Base-by-base conservation (phyloP, 1,139 yeast species). In the Candida sanyaensis region DNA sequence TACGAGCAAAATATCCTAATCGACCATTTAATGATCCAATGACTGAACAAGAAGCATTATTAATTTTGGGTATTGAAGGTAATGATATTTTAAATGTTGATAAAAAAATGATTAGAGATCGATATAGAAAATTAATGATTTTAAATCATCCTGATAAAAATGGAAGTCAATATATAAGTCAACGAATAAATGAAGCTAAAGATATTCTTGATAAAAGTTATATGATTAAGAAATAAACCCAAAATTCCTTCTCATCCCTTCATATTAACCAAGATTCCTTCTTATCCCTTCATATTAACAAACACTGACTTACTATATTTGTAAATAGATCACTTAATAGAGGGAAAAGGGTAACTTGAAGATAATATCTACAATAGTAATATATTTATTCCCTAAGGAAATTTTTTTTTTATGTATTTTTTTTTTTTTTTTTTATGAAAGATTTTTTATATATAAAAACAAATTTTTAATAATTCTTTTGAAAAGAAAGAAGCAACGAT, bases 151-250 rank as follows among this genome's bases (percentile, higher is more conserved):
- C 96, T 0, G 96, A 88, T 62, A 78, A 76, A 54, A 84, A 87
- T 5, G 96, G 96, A 0, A 83, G 90, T 54, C 77, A 80, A 45
- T 87, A 82, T 57, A 54, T 88, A 43, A 84, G 89, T 2, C 83
- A 83, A 73, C 86, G 88, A 61, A 82, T 88, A 50, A 88, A 88
- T 62, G 85, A 83, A 61, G 96, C 96, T 1, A 82, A 81, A 54
- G 89, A 84, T 41, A 63, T 85, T 1, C 65, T 87, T 45, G 88
- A 84, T 46, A 71, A 71, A 49, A 81, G 87, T 59, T 80, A 79
- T 59, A 59, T 79, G 59, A 59, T 73, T 43, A 68, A 56, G 40
- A 56, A 54, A 39, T 50, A 41, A 17, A 2, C 21, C 21, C 21
- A 17, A 17, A 3, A 17, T 2, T 3, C 21, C 21, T 17, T 17